phyloP scores from a whole-genome alignment of 768 basidiomycete species.

The Mycena albidolilacea region DNA sequence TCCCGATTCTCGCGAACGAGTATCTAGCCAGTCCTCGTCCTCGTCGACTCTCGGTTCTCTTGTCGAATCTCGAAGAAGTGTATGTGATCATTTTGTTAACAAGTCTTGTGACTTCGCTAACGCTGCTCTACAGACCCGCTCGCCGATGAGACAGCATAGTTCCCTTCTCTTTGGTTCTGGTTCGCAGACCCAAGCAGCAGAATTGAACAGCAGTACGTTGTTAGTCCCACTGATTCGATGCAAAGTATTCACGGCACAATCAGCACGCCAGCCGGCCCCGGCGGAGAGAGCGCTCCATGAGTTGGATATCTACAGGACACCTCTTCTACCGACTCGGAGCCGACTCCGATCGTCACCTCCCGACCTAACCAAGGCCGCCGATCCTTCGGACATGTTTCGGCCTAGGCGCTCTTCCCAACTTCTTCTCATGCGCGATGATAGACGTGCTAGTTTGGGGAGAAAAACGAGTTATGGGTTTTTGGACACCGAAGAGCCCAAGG shows the following conservation, averaged over 20 bases:
- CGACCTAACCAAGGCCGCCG: conserved; percentile 53
- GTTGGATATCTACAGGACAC: conserved; percentile 85
- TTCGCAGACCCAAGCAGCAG: conserved; percentile 50
- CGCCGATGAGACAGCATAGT: conserved; percentile 66
- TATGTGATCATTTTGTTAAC: conserved; percentile 50
- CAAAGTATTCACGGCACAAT: conserved; percentile 26
- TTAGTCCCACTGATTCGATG: conserved; percentile 10
- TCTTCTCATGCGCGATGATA: conserved; percentile 75
- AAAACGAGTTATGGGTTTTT: conserved; percentile 43
- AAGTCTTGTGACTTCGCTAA: conserved; percentile 14
- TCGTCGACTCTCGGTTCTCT: conserved; percentile 70
- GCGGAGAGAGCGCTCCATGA: conserved; percentile 81
- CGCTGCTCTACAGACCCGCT: conserved; percentile 56
- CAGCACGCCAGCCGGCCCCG: conserved; percentile 58
- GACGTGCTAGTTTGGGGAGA: conserved; percentile 61
- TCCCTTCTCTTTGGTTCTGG: conserved; percentile 65
- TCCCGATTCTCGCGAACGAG: conserved; percentile 46
- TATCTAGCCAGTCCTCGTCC: conserved; percentile 52
- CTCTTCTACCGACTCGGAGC: conserved; percentile 76
- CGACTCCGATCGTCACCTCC: conserved; percentile 56
- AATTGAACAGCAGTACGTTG: conserved; percentile 50
- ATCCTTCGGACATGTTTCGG: conserved; percentile 76
- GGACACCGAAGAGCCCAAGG: conserved; percentile 44
- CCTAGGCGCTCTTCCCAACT: conserved; percentile 60
- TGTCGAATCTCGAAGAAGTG: conserved; percentile 68